These are phyloP conservation scores for Trichopus zeylanicus DNA, from an alignment of 116 monocot species.

Conservation along the genomic window DNA sequence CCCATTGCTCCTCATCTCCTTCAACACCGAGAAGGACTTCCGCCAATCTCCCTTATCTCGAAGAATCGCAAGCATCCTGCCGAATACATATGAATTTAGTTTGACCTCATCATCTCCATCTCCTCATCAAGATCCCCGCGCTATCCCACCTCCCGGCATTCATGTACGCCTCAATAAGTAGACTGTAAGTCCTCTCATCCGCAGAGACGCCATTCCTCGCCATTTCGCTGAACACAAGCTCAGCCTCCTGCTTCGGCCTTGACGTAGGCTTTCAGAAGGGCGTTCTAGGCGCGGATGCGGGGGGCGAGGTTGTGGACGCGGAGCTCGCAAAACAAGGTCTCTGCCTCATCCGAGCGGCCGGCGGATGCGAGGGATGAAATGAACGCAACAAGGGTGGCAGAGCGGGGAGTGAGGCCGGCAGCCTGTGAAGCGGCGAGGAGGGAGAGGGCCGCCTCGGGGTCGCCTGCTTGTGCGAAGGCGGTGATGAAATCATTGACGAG, in stretches of 20 bases:
- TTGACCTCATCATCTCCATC: slow-evolving; percentile 24
- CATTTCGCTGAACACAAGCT: slow-evolving; percentile 74
- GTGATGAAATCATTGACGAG: slow-evolving; percentile 61
- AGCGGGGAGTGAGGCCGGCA: slow-evolving; percentile 69
- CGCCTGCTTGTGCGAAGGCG: slow-evolving; percentile 53
- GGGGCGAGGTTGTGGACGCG: slow-evolving; percentile 44
- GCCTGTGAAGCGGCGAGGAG: slow-evolving; percentile 59
- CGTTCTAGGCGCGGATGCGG: slow-evolving; percentile 75
- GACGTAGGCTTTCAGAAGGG: slow-evolving; percentile 81
- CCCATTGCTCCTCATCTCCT: slow-evolving; percentile 73
- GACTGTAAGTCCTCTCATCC: slow-evolving; percentile 76
- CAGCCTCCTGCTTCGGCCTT: slow-evolving; percentile 57
- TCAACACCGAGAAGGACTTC: slow-evolving; percentile 71
- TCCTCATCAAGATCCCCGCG: slow-evolving; percentile 80
- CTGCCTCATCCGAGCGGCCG: slow-evolving; percentile 61
- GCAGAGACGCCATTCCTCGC: slow-evolving; percentile 44
- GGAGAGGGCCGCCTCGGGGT: slow-evolving; percentile 49
- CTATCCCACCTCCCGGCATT: slow-evolving; percentile 82
- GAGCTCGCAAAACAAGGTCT: slow-evolving; percentile 76
- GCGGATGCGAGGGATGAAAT: slow-evolving; percentile 40
- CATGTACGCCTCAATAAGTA: slow-evolving; percentile 81
- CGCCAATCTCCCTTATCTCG: slow-evolving; percentile 93
- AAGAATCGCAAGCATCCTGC: slow-evolving; percentile 71
- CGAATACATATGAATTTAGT: slow-evolving; percentile 79
- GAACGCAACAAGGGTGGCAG: slow-evolving; percentile 48